Percentiles rank a stretch among this genome's conserved stretches.
Conservation (phyloP, 2,329 filamentous ascomycete species). For the Harringtonia lauricola region DNA sequence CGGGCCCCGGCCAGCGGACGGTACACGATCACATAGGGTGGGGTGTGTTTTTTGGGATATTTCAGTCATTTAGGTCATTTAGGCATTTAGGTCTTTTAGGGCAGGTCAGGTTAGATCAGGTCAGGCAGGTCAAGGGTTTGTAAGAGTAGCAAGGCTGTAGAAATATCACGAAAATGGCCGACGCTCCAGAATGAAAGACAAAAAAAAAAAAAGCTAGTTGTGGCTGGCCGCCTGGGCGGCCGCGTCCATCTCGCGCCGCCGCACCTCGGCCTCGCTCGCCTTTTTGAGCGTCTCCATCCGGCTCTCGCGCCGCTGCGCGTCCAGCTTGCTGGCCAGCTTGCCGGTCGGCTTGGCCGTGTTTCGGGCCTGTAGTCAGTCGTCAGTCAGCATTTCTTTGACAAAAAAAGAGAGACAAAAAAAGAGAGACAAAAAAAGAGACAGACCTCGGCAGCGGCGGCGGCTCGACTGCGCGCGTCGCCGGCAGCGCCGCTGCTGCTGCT, state of each 20-base stretch:
- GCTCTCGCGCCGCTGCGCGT: constrained; percentile 68
- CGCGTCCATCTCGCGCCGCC: constrained; percentile 57
- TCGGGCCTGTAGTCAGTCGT: background rate
- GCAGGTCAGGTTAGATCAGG: background rate
- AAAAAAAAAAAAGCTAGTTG: constrained; percentile 25
- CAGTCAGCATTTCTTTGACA: background rate
- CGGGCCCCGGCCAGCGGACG: constrained; percentile 68
- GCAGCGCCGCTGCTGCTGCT: constrained; percentile 14
- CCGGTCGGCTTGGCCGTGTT: constrained; percentile 43
- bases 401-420: background rate
- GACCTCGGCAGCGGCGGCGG: constrained; percentile 79
- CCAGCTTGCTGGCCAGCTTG: constrained; percentile 60
- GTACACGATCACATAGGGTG: constrained; percentile 66
- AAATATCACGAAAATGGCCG: background rate
- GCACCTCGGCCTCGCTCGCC: constrained; percentile 54
- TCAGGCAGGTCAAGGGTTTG: background rate
- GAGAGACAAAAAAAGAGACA: background rate
- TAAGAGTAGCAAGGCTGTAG: too few species aligned
- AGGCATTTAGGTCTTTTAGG: too few species aligned
- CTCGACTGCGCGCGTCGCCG: constrained; percentile 57
- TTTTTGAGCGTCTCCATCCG: constrained; percentile 56
- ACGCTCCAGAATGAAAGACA: background rate
- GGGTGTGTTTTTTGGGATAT: too few species aligned
- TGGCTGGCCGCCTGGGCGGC: constrained; percentile 45
- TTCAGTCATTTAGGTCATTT: background rate